Evolutionary conservation across 2,329 filamentous ascomycete species (phyloP).

Genomic region (Arthrobotrys entomopaga): DNA sequence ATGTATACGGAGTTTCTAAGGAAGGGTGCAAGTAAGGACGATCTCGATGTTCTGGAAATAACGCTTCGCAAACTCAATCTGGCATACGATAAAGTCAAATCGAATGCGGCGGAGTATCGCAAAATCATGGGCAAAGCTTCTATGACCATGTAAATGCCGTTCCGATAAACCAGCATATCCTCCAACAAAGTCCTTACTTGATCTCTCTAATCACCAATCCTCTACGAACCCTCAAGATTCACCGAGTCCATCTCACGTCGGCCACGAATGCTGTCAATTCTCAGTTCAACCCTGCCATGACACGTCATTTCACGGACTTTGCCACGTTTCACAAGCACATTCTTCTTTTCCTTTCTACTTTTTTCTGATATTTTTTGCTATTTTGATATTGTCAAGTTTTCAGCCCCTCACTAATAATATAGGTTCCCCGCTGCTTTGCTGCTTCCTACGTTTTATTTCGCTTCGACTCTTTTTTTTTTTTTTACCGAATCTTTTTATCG

Average conservation of each 20-base stretch:
- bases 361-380: conserved; percentile 9
- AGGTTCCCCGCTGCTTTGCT: neutral
- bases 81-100: neutral
- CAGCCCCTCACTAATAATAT: conserved; percentile 3
- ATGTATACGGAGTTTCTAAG: neutral
- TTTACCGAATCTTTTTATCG: conserved; percentile 30
- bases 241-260: neutral
- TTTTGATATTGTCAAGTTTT: conserved; percentile 1
- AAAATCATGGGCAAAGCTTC: neutral
- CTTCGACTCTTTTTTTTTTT: conserved; percentile 1
- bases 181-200: neutral
- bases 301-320: neutral
- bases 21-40: neutral
- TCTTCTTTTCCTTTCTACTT: neutral
- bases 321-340: too few species aligned
- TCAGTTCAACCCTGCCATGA: conserved; percentile 15
- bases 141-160: too few species aligned
- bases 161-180: neutral
- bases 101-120: neutral
- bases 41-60: neutral
- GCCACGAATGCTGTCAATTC: conserved; percentile 3
- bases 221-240: neutral
- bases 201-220: neutral
- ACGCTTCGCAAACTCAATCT: neutral
- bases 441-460: neutral